Percentiles rank a stretch among this genome's conserved stretches.
Conservation (phyloP, 805 yeast genomes). For the Barnettozyma vustinii region DNA sequence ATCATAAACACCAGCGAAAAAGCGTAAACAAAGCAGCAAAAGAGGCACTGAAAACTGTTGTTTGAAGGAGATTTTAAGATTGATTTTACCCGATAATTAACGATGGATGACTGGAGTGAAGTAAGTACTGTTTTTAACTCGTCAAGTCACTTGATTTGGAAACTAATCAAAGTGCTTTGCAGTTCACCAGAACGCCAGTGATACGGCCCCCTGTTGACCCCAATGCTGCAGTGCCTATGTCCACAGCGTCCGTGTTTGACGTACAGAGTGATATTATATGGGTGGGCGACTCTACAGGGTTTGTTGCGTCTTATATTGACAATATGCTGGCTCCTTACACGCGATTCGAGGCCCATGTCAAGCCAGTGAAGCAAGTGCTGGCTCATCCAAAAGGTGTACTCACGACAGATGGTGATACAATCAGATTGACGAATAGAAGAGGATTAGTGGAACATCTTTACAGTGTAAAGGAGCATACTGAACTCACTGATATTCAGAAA, state of each 20-base stretch:
- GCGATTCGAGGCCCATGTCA: conserved; percentile 46
- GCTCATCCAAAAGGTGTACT: conserved; percentile 54
- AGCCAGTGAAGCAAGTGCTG: conserved; percentile 47
- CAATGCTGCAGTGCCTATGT: conserved; percentile 9
- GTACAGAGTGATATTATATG: conserved; percentile 71
- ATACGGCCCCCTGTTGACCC: conserved; percentile 21
- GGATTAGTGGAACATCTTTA: conserved; percentile 42
- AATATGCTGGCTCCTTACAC: conserved; percentile 50
- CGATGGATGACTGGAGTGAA: conserved; percentile 26
- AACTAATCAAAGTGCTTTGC: background rate
- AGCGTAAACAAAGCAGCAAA: background rate
- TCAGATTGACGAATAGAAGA: conserved; percentile 50
- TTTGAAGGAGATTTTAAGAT: background rate
- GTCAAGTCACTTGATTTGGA: background rate
- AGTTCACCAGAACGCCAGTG: conserved; percentile 19
- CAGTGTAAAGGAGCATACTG: conserved; percentile 27
- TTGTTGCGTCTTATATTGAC: conserved; percentile 38
- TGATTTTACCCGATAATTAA: background rate
- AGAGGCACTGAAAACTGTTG: background rate
- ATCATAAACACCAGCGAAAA: background rate
- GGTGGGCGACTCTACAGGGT: conserved; percentile 66
- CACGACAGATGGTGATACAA: conserved; percentile 45
- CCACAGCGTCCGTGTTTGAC: conserved; percentile 49
- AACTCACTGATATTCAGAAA: conserved; percentile 30
- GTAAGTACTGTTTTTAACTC: conserved; percentile 7